Base-by-base conservation (phyloP, 805 yeast genomes). In the Grigorovia transvaalensis region DNA sequence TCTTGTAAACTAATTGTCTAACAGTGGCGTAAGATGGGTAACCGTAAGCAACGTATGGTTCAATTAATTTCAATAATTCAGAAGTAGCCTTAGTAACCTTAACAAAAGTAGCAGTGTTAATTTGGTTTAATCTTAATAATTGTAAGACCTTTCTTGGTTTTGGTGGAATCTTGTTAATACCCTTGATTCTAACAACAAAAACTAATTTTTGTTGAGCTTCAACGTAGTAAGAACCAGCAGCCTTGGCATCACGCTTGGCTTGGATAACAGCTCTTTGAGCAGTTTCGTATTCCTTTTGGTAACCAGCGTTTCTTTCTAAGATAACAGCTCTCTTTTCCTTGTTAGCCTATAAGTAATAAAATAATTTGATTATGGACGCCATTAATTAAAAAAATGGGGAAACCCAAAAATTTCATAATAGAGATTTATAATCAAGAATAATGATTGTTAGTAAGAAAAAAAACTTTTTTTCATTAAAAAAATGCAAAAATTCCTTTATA, bases 141-240 rank as follows among this genome's bases (percentile, higher is more conserved):
- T 85, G 96, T 75, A 88, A 76, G 69, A 90, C 96, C 87, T 90
- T 90, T 87, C 96, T 89, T 83, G 96, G 96, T 85, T 90, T 90
- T 71, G 97, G 96, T 72, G 96, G 87, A 69, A 90, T 88, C 85
- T 89, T 90, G 90, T 80, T 86, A 76, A 90, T 88, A 90, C 97
- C 97, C 91, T 90, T 90, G 84, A 90, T 90, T 85, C 98, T 88
- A 75, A 90, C 82, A 71, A 90, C 95, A 75, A 90, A 88, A 63
- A 88, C 95, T 71, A 90, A 85, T 78, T 88, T 89, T 71, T 84
- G 82, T 82, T 90, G 91, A 75, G 95, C 96, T 71, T 83, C 88
- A 68, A 88, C 95, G 81, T 83, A 90, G 88, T 84, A 87, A 70
- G 93, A 83, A 75, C 95, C 95, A 71, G 82, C 77, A 74, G 91